These are phyloP conservation scores for Trichoderma polysporum DNA, from an alignment of 2,329 filamentous ascomycete species.

Conservation along the genomic window DNA sequence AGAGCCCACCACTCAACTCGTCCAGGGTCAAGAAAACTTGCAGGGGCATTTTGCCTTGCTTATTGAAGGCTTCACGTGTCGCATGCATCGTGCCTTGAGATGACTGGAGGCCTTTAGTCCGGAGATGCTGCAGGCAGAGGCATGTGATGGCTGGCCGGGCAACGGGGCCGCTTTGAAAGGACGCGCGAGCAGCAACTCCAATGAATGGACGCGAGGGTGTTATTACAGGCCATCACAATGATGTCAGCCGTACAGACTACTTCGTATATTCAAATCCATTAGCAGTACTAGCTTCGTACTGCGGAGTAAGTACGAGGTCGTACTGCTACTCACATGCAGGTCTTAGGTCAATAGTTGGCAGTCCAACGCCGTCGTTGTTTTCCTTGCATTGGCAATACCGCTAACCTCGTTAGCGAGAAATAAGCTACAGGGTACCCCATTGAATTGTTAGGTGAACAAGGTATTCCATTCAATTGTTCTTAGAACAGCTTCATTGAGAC, in stretches of 20 bases:
- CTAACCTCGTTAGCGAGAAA: background rate
- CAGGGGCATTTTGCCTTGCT: background rate
- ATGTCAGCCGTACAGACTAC: background rate
- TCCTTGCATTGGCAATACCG: background rate
- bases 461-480: background rate
- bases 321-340: background rate
- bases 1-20: background rate
- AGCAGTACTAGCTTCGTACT: too few species aligned
- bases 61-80: slow-evolving; percentile 8
- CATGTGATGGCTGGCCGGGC: slow-evolving; percentile 8
- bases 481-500: background rate
- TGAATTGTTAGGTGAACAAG: background rate
- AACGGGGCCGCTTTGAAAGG: background rate
- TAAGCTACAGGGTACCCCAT: background rate
- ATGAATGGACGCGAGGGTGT: background rate
- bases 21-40: background rate
- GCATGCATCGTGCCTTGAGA: background rate
- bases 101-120: background rate
- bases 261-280: too few species aligned
- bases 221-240: background rate
- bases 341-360: background rate
- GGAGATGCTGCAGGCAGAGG: background rate
- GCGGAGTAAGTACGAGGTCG: too few species aligned
- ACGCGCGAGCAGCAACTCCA: slow-evolving; percentile 4
- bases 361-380: background rate